Percentiles rank a stretch among this genome's conserved stretches.
phyloP scores from a whole-genome alignment of 2,329 filamentous ascomycete genomes.

The Colletotrichum destructivum region DNA sequence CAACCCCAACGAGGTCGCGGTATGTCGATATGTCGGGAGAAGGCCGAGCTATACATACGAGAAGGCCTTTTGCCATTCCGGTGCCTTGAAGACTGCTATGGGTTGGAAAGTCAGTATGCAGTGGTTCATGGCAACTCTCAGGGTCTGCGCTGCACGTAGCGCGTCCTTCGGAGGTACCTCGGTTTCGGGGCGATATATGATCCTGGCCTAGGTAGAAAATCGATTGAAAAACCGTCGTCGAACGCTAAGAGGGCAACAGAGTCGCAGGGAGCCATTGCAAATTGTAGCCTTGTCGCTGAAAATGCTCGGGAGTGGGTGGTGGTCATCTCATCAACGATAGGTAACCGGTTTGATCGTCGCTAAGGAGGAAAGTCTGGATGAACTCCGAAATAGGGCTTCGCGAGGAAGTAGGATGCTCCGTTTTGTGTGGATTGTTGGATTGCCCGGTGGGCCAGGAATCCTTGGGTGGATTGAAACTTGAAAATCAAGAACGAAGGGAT shows the following conservation, averaged over 20 bases:
- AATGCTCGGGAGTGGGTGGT: not conserved
- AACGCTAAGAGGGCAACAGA: not conserved
- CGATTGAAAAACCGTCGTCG: no score
- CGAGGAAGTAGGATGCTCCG: not conserved
- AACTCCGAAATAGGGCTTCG: constrained; percentile 11
- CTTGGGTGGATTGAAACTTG: not conserved
- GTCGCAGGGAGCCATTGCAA: not conserved
- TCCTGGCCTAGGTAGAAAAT: not conserved
- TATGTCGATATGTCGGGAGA: not conserved
- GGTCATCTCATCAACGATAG: not conserved
- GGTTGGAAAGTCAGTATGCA: not conserved
- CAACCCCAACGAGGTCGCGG: not conserved
- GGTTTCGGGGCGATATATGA: not conserved
- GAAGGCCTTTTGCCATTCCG: not conserved
- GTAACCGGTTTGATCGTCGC: constrained; percentile 18
- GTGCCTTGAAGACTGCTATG: not conserved
- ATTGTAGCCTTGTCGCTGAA: constrained; percentile 1
- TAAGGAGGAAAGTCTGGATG: constrained; percentile 1
- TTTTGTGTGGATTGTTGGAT: constrained; percentile 19
- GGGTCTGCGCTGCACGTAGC: constrained; percentile 6
- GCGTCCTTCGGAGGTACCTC: not conserved
- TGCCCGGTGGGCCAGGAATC: not conserved
- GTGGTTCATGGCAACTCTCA: not conserved
- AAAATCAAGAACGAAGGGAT: constrained; percentile 26
- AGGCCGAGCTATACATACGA: not conserved